Percentiles rank a stretch among this genome's conserved stretches.
These are phyloP conservation scores for Dothideomycetes sp. DNA, from an alignment of 2,329 filamentous ascomycete species.

Conservation along the genomic window DNA sequence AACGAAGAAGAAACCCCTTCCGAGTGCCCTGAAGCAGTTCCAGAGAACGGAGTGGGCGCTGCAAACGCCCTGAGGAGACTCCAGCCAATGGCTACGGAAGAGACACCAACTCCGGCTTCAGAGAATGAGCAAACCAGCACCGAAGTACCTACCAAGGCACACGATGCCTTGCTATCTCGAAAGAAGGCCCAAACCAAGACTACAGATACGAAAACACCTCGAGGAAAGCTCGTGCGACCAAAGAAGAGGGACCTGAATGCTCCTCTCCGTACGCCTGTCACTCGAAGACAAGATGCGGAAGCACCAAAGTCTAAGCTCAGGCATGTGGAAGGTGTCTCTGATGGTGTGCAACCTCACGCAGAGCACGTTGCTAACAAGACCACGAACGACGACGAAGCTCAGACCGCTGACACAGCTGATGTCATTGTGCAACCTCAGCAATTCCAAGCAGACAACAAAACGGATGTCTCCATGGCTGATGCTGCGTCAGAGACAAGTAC, in stretches of 20 bases:
- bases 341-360: not conserved
- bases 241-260: constrained; percentile 12
- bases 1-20: too few species aligned
- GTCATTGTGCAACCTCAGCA: not conserved
- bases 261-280: constrained; percentile 3
- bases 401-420: too few species aligned
- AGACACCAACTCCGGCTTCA: constrained; percentile 17
- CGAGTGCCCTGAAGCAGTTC: too few species aligned
- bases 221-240: constrained; percentile 16
- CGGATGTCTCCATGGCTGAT: constrained; percentile 1
- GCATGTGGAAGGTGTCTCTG: constrained; percentile 3
- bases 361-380: not conserved
- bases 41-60: too few species aligned
- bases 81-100: too few species aligned
- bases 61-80: too few species aligned
- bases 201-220: constrained; percentile 13
- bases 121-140: constrained; percentile 29
- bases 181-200: not conserved
- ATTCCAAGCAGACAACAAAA: not conserved
- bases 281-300: constrained; percentile 4
- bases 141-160: constrained; percentile 22
- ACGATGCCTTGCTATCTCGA: constrained; percentile 9
- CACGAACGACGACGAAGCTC: not conserved
- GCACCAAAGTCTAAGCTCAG: constrained; percentile 8
- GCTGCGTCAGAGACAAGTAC: not conserved